Evolutionary conservation across 352 stramenopile species (phyloP), one percentile per base, ranked within the genome.

Genomic region (Peronosclerospora sorghi): DNA sequence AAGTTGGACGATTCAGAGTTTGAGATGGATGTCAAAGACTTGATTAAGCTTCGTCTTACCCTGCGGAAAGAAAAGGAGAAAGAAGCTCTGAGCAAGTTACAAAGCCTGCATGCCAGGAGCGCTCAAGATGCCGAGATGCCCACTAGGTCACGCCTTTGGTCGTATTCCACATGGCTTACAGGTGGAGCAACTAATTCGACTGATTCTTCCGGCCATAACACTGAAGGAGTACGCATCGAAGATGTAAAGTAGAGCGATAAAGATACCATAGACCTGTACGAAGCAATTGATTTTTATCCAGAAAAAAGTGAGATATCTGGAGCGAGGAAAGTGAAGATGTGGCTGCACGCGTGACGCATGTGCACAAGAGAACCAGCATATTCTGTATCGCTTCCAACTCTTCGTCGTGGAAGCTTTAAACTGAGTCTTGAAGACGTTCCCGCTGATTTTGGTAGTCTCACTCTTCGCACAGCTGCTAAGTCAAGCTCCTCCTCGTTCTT

Each of bases 201-300:
- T 51, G 52, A 40, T 7, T 45, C 24, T 10, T 42, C 35, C n/a
- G 27, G 41, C 2, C 2, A 43, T 32, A 32, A 9, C 20, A 14
- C 32, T 34, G 54, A 50, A 37, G 39, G 44, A 5, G 14, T 67
- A 4, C 37, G 51, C 26, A 51, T 62, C 23, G 62, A 74, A 32
- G 73, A 86, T 26, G 62, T 87, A 2, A 68, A 75, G 44, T 90
- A 74, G 77, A 90, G 73, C 45, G 75, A 92, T n/a, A 64, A 88
- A 49, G 80, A 92, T 38, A 86, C 71, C 5, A 81, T 86, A 38
- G 62, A 77, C 24, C 47, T 92, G 2, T 92, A 84, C 26, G 69
- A 81, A n/a, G 77, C 77, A 6, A 92, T 92, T 35, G 65, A 92
- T 49, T 92, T 84, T 30, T 58, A 87, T 45, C 80, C 80, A 0